Base-by-base conservation (phyloP, 306 rosid species). In the Trifolium subterraneum region DNA sequence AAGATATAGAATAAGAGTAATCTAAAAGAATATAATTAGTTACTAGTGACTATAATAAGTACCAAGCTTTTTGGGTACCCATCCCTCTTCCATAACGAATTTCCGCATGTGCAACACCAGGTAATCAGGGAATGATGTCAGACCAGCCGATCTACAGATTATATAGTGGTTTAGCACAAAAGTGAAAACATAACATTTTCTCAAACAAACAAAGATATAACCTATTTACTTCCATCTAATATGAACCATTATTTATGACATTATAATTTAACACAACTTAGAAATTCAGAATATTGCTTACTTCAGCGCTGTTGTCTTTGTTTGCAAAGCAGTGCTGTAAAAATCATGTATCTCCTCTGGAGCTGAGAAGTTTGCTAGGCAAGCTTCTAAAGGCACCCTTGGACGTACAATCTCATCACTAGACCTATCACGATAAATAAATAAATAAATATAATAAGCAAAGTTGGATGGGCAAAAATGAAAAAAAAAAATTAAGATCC, bases 31-130 rank as follows among this genome's bases (percentile, higher is more conserved):
- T 8, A 25, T 14, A 22, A 14, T 42, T 8, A 67, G 8, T 67
- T 35, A 67, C 58, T 44, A 69, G 4, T 67, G 54, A 67, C 72
- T 44, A 69, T 16, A 73, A 75, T 75, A 73, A 47, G 54, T 86
- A 94, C 99, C 99, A 23, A 95, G 98, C 76, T 95, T 95, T 85
- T 95, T 95, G 12, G 99, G 99, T 64, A 92, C 96, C 99, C 99
- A 95, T 78, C 97, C 96, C 10, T 64, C 88, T 75, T 81, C 99
- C 99, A 95, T 92, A 25, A 95, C 89, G 78, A 95, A 95, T 80
- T 90, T 92, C 35, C 99, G 89, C 97, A 92, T 90, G 81, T 95
- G 99, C 83, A 95, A 85, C 71, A 95, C 98, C 58, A 94, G 86
- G 84, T 90, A 94, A 83, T 92, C 97, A 45, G 99, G 99, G 82